Conservation (phyloP, 225 moss, liverwort and hornwort genomes). For the Pleurozium schreberi region DNA sequence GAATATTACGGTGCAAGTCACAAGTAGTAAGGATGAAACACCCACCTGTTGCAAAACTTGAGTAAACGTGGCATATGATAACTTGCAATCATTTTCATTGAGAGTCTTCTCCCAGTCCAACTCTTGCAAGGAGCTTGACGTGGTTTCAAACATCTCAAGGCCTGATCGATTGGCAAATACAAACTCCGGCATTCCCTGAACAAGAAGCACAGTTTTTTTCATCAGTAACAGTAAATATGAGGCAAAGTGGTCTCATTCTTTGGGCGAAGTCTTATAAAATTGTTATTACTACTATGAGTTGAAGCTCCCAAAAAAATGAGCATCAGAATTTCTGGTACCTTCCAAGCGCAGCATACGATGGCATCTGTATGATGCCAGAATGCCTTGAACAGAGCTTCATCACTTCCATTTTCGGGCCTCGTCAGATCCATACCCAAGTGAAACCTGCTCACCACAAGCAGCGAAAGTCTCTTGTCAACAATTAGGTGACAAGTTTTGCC, state of each 20-base stretch:
- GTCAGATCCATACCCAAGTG: slow-evolving; percentile 74
- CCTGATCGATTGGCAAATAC: slow-evolving; percentile 82
- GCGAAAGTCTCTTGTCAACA: neutral
- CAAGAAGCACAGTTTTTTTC: neutral
- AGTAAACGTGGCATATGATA: slow-evolving; percentile 68
- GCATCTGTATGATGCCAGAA: slow-evolving; percentile 30
- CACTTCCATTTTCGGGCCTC: slow-evolving; percentile 51
- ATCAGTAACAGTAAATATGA: neutral
- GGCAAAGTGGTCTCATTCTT: neutral
- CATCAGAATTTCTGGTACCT: slow-evolving; percentile 26
- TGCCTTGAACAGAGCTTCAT: slow-evolving; percentile 42
- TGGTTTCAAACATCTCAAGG: slow-evolving; percentile 84
- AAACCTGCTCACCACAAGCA: slow-evolving; percentile 24
- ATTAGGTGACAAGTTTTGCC: neutral
- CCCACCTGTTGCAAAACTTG: slow-evolving; percentile 90
- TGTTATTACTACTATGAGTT: neutral
- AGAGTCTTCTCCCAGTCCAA: slow-evolving; percentile 89
- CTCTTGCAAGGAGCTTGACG: slow-evolving; percentile 62
- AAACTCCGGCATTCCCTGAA: slow-evolving; percentile 71
- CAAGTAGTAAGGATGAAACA: neutral
- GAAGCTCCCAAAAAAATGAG: neutral
- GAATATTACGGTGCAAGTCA: neutral
- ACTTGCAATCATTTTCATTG: slow-evolving; percentile 71
- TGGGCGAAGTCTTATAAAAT: neutral
- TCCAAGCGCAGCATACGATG: slow-evolving; percentile 89